phyloP scores from a whole-genome alignment of 257 asterid genomes.

The Handroanthus guayacan region DNA sequence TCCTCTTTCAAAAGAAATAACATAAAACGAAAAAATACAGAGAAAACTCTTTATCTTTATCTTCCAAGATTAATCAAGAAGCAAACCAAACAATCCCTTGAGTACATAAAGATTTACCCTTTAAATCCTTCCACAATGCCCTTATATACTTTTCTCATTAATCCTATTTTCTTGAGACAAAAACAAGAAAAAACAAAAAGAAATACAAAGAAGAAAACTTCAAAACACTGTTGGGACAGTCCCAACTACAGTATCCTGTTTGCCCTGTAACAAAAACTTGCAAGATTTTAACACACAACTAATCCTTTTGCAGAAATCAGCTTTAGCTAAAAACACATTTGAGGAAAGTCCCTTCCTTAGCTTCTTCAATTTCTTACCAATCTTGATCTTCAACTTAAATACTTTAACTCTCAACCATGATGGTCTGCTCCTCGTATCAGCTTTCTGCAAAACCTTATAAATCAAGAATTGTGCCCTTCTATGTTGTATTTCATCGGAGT shows the following conservation, averaged over 20 bases:
- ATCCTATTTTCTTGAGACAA: constrained; percentile 1
- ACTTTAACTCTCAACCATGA: constrained; percentile 58
- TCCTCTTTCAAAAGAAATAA: too few relatives aligned
- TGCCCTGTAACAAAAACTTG: constrained; percentile 39
- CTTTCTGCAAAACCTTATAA: constrained; percentile 52
- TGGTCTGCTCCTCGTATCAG: constrained; percentile 44
- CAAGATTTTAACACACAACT: constrained; percentile 47
- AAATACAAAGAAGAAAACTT: background rate
- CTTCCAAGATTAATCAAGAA: too few relatives aligned
- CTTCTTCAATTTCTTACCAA: constrained; percentile 53
- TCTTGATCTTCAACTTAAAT: constrained; percentile 54
- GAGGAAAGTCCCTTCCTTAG: constrained; percentile 45
- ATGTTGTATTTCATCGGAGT: constrained; percentile 55
- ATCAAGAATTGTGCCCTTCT: constrained; percentile 67
- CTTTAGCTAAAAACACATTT: constrained; percentile 35
- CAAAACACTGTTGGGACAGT: constrained; percentile 20
- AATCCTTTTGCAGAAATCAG: constrained; percentile 43
- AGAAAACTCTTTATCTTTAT: too few relatives aligned
- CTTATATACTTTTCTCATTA: background rate
- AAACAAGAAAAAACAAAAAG: background rate
- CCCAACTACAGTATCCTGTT: constrained; percentile 13
- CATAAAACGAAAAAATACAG: too few relatives aligned
- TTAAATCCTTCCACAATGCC: background rate
- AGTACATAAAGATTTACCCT: too few relatives aligned
- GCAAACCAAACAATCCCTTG: too few relatives aligned